These are phyloP conservation scores for Vigna mungo DNA, from an alignment of 306 rosid species.

Conservation along the genomic window DNA sequence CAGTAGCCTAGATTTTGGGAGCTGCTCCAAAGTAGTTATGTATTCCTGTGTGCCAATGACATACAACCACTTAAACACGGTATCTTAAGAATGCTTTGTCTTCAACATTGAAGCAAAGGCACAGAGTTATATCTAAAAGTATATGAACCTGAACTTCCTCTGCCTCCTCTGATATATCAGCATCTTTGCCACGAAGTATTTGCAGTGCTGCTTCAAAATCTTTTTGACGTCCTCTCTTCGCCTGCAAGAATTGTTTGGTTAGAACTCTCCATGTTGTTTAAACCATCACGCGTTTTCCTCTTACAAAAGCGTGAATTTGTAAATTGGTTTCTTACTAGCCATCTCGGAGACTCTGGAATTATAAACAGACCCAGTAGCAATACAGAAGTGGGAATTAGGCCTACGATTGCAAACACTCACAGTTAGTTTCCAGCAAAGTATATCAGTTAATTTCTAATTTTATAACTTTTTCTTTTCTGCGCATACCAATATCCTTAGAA, in stretches of 20 bases:
- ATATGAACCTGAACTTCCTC: constrained; percentile 80
- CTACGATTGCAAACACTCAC: constrained; percentile 66
- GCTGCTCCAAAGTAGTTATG: constrained; percentile 68
- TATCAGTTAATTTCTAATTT: neutral
- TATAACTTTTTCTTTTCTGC: neutral
- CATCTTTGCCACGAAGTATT: constrained; percentile 81
- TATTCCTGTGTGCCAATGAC: constrained; percentile 66
- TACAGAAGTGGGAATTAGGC: constrained; percentile 76
- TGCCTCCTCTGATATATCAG: constrained; percentile 75
- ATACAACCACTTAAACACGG: constrained; percentile 18
- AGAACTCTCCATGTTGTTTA: constrained; percentile 14
- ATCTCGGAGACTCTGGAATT: constrained; percentile 98
- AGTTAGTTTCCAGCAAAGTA: constrained; percentile 38
- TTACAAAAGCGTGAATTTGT: neutral
- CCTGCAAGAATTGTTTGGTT: constrained; percentile 56
- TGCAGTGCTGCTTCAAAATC: constrained; percentile 73
- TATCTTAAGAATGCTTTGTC: constrained; percentile 23
- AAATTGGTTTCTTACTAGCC: constrained; percentile 71
- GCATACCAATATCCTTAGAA: neutral
- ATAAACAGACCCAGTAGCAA: constrained; percentile 80
- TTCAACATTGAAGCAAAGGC: constrained; percentile 5
- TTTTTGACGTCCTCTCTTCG: constrained; percentile 62
- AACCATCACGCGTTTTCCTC: neutral
- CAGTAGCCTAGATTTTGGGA: constrained; percentile 71
- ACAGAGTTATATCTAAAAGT: constrained; percentile 15